phyloP scores from a whole-genome alignment of 1,284 basidiomycete genomes.

The Leccinum brunneo-olivaceum region DNA sequence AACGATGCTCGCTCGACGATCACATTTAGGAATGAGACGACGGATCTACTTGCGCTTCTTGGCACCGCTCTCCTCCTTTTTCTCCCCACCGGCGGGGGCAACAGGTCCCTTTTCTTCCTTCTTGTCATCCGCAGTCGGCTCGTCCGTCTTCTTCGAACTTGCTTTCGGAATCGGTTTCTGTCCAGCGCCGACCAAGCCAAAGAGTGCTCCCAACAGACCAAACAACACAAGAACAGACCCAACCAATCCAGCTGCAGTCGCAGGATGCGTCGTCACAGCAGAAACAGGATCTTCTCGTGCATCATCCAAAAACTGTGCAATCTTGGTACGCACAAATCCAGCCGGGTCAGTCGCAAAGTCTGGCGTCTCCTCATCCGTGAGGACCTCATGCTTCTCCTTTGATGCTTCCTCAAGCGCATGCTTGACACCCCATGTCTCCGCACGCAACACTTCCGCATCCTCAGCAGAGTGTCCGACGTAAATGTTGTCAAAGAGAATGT shows the following conservation, averaged over 20 bases:
- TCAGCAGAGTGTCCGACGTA: slow-evolving; percentile 85
- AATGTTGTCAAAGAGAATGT: slow-evolving; percentile 93
- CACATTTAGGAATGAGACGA: slow-evolving; percentile 5
- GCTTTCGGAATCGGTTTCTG: slow-evolving; percentile 70
- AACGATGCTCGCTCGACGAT: slow-evolving; percentile 4
- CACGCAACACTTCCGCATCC: slow-evolving; percentile 76
- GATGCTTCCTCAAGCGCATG: slow-evolving; percentile 55
- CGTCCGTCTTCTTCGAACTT: slow-evolving; percentile 65
- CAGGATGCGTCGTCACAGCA: slow-evolving; percentile 78
- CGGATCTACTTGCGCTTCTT: slow-evolving; percentile 30
- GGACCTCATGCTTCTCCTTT: slow-evolving; percentile 37
- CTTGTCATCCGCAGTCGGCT: slow-evolving; percentile 56
- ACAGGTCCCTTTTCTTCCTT: slow-evolving; percentile 58
- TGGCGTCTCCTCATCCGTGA: slow-evolving; percentile 45
- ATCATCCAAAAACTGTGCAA: slow-evolving; percentile 66
- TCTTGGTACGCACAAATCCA: slow-evolving; percentile 73
- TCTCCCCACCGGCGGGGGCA: slow-evolving; percentile 60
- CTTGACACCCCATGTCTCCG: slow-evolving; percentile 84
- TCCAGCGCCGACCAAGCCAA: slow-evolving; percentile 69
- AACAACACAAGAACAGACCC: slow-evolving; percentile 73
- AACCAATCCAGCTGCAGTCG: slow-evolving; percentile 73
- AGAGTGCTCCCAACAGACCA: slow-evolving; percentile 74
- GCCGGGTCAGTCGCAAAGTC: slow-evolving; percentile 70
- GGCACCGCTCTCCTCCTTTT: slow-evolving; percentile 39
- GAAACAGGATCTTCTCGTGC: slow-evolving; percentile 66